Conservation (phyloP, 345 rosid species). For the Carallia pectinifolia region DNA sequence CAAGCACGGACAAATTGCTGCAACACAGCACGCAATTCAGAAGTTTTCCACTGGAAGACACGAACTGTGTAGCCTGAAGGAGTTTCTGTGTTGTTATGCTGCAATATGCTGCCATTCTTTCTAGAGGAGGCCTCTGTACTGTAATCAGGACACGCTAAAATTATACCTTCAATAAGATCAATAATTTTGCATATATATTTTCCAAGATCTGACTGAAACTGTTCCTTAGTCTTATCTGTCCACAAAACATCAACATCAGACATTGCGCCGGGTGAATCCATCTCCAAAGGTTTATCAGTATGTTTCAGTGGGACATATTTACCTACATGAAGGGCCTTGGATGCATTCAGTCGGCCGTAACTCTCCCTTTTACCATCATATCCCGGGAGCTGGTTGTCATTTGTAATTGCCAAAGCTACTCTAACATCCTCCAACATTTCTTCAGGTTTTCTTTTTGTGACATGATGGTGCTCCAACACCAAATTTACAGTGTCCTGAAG, state of each 20-base stretch:
- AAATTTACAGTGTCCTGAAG: slow-evolving; percentile 47
- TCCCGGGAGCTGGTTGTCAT: slow-evolving; percentile 19
- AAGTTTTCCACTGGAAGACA: slow-evolving; percentile 84
- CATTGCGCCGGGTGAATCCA: slow-evolving; percentile 20
- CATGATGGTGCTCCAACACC: slow-evolving; percentile 44
- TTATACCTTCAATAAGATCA: slow-evolving; percentile 67
- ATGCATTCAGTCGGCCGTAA: slow-evolving; percentile 6
- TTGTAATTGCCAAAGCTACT: slow-evolving; percentile 41
- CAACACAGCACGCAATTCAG: slow-evolving; percentile 54
- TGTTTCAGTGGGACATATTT: slow-evolving; percentile 27
- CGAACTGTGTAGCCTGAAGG: slow-evolving; percentile 68
- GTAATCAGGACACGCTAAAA: slow-evolving; percentile 29
- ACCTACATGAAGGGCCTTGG: slow-evolving; percentile 16
- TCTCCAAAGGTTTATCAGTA: slow-evolving; percentile 19
- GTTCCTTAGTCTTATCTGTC: slow-evolving; percentile 26
- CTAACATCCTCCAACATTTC: slow-evolving; percentile 60
- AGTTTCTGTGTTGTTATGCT: slow-evolving; percentile 44
- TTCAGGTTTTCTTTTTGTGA: slow-evolving; percentile 37
- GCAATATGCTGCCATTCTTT: slow-evolving; percentile 40
- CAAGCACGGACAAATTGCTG: slow-evolving; percentile 65
- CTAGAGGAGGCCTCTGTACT: slow-evolving; percentile 25
- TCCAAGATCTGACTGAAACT: slow-evolving; percentile 40
- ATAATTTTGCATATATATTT: slow-evolving; percentile 57
- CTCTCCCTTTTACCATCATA: slow-evolving; percentile 25
- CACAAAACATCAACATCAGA: slow-evolving; percentile 17